phyloP scores from a whole-genome alignment of 2,329 filamentous ascomycete species.

The Blastomyces percursus region DNA sequence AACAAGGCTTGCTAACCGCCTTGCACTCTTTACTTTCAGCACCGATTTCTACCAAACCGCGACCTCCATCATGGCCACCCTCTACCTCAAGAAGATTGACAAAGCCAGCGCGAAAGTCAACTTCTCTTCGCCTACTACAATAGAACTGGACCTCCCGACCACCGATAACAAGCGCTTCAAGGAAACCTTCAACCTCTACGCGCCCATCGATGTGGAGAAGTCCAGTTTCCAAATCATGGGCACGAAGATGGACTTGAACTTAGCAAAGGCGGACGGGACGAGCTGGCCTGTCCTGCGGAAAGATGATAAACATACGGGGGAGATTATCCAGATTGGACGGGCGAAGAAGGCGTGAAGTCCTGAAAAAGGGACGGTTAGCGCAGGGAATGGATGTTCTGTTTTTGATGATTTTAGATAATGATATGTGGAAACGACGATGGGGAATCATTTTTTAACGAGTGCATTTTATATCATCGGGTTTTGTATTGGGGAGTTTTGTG shows the following conservation, averaged over 20 bases:
- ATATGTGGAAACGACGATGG: not conserved
- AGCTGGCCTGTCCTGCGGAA: slow-evolving; percentile 79
- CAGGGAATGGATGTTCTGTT: too few species aligned
- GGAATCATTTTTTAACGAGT: not conserved
- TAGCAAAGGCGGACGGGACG: slow-evolving; percentile 60
- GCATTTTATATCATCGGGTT: not conserved
- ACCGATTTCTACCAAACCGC: slow-evolving; percentile 94
- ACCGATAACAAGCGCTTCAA: slow-evolving; percentile 74
- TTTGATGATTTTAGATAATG: not conserved
- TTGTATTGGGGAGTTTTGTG: not conserved
- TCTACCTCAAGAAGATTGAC: slow-evolving; percentile 96
- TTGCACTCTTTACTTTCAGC: slow-evolving; percentile 30
- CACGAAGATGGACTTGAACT: slow-evolving; percentile 73
- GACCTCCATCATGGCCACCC: slow-evolving; percentile 71
- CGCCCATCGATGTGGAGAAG: slow-evolving; percentile 60
- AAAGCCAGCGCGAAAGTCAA: slow-evolving; percentile 63
- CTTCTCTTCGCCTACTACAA: slow-evolving; percentile 49
- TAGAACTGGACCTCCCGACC: slow-evolving; percentile 76
- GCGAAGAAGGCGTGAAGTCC: slow-evolving; percentile 47
- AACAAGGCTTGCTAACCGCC: not conserved
- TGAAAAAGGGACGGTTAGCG: not conserved
- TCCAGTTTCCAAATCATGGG: slow-evolving; percentile 72
- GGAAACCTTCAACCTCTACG: slow-evolving; percentile 63
- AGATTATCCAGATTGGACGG: slow-evolving; percentile 82
- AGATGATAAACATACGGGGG: slow-evolving; percentile 60